A percentile compares a stretch with the other conserved stretches of the same genome.
Conservation (phyloP, 2,329 filamentous ascomycete species). For the Fusarium sulawesiense region DNA sequence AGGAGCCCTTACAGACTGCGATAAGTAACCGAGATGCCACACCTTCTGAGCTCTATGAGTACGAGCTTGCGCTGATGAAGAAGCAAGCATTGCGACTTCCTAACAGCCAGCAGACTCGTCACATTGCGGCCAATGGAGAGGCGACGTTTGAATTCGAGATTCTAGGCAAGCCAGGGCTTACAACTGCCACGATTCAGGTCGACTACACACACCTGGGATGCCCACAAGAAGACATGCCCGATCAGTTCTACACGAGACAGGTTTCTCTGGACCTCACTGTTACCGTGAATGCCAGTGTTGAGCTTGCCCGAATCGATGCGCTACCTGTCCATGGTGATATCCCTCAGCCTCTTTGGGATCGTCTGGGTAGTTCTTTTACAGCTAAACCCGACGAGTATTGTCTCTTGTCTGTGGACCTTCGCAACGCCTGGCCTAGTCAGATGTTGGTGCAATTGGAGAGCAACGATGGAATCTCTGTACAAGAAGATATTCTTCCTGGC, state of each 20-base stretch:
- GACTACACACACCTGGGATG: constrained; percentile 87
- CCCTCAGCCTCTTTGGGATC: constrained; percentile 69
- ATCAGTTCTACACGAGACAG: constrained; percentile 85
- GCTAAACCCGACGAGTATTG: constrained; percentile 73
- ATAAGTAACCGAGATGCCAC: constrained; percentile 81
- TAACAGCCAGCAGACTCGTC: constrained; percentile 63
- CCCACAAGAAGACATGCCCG: constrained; percentile 72
- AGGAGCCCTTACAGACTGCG: constrained; percentile 78
- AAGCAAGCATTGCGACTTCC: constrained; percentile 74
- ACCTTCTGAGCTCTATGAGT: constrained; percentile 84
- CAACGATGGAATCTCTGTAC: constrained; percentile 60
- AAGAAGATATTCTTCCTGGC: constrained; percentile 71
- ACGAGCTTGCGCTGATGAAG: constrained; percentile 81
- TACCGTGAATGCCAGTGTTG: constrained; percentile 91
- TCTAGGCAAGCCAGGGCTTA: constrained; percentile 85
- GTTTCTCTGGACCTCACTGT: constrained; percentile 83
- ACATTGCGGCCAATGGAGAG: constrained; percentile 74
- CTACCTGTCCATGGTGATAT: constrained; percentile 77
- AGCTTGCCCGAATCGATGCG: constrained; percentile 83
- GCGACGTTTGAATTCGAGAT: constrained; percentile 85
- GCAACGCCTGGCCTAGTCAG: constrained; percentile 89
- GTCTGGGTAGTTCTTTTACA: constrained; percentile 51
- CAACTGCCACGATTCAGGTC: constrained; percentile 81
- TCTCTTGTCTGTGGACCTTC: constrained; percentile 82
- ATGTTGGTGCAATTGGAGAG: constrained; percentile 73